Percentiles rank a stretch among this genome's conserved stretches.
Conservation (phyloP, 2,329 filamentous ascomycete species). For the Dactylellina leptospora region DNA sequence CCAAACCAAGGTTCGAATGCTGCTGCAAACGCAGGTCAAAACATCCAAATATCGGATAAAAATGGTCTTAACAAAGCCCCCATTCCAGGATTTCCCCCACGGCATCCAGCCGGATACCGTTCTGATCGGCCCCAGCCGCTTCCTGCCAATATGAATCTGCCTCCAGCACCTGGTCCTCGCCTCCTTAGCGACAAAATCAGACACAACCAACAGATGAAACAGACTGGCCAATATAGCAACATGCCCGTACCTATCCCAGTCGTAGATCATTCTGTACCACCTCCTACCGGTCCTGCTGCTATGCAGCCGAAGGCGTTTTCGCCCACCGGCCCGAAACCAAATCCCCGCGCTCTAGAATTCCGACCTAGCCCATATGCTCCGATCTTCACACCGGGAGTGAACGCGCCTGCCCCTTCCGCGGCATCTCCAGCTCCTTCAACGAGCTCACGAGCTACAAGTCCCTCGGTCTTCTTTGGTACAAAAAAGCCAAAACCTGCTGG, state of each 20-base stretch:
- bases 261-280: conserved; percentile 71
- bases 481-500: conserved; percentile 74
- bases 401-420: conserved; percentile 60
- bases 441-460: conserved; percentile 63
- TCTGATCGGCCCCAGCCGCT: conserved; percentile 45
- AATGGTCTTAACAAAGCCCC: conserved; percentile 46
- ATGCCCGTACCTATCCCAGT: conserved; percentile 63
- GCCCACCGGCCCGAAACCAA: conserved; percentile 71
- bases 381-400: conserved; percentile 55
- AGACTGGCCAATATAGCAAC: conserved; percentile 60
- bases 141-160: conserved; percentile 48
- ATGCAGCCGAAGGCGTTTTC: conserved; percentile 56
- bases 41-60: conserved; percentile 41
- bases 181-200: conserved; percentile 64
- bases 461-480: conserved; percentile 69
- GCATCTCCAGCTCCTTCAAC: conserved; percentile 64
- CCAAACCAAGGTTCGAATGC: conserved; percentile 38
- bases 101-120: conserved; percentile 49
- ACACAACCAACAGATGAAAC: conserved; percentile 64
- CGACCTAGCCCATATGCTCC: conserved; percentile 68
- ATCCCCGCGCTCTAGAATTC: conserved; percentile 80
- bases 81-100: conserved; percentile 41
- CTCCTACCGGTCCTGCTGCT: conserved; percentile 75
- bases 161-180: conserved; percentile 32
- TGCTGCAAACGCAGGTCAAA: conserved; percentile 12